phyloP scores from a whole-genome alignment of 345 rosid genomes.

The Brassica carinata region DNA sequence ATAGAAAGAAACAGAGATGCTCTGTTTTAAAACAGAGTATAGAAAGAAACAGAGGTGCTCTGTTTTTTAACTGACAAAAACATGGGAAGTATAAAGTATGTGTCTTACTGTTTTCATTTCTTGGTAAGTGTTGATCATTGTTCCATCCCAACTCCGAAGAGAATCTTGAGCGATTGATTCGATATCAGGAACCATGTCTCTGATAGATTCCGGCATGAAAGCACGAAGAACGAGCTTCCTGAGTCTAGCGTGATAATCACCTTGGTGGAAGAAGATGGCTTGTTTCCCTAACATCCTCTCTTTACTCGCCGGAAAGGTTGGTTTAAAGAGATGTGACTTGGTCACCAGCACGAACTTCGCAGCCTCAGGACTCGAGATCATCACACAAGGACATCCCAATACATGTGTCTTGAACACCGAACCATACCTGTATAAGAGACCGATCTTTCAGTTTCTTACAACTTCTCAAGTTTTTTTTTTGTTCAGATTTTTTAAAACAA shows the following conservation, averaged over 20 bases:
- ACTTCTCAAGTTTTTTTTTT: not conserved
- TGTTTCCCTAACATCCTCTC: conserved; percentile 85
- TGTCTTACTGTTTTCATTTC: conserved; percentile 81
- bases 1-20: not conserved
- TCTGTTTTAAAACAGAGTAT: not conserved
- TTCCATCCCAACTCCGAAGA: conserved; percentile 53
- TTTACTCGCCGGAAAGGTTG: conserved; percentile 86
- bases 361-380: conserved; percentile 87
- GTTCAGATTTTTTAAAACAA: not conserved
- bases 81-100: not conserved
- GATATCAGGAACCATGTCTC: conserved; percentile 50
- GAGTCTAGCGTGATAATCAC: conserved; percentile 70
- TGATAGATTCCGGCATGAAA: conserved; percentile 66
- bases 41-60: not conserved
- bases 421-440: conserved; percentile 55
- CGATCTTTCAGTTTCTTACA: not conserved
- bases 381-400: conserved; percentile 83
- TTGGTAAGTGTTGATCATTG: conserved; percentile 58
- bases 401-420: conserved; percentile 80
- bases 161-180: conserved; percentile 57
- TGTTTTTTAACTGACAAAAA: too few relatives aligned
- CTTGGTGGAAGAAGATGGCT: conserved; percentile 87
- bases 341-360: conserved; percentile 74
- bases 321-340: conserved; percentile 74
- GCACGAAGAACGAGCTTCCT: conserved; percentile 85